These are phyloP conservation scores for Colletotrichum liaoningense DNA, from an alignment of 2,329 filamentous ascomycete species.

Conservation along the genomic window DNA sequence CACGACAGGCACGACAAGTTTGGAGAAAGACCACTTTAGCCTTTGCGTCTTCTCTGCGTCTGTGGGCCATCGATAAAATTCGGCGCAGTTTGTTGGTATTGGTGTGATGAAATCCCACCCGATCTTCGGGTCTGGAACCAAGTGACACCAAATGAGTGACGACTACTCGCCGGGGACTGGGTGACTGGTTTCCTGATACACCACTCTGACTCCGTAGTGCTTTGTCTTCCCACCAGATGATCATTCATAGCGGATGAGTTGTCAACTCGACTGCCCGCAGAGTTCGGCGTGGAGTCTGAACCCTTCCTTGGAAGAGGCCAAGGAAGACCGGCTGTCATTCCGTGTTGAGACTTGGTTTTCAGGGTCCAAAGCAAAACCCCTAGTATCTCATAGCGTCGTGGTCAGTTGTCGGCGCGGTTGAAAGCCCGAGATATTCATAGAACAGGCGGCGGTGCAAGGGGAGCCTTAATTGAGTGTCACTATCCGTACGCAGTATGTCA, in stretches of 20 bases:
- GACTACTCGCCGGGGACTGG: not conserved
- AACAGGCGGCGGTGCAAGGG: constrained; percentile 17
- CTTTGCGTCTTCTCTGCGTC: constrained; percentile 6
- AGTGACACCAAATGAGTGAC: constrained; percentile 1
- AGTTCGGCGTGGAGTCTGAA: constrained; percentile 4
- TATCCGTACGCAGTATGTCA: not conserved
- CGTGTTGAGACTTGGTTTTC: constrained; percentile 28
- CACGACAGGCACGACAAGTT: constrained; percentile 1
- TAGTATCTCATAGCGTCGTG: constrained; percentile 19
- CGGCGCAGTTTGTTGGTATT: constrained; percentile 12
- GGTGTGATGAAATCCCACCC: not conserved
- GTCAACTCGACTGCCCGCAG: constrained; percentile 1
- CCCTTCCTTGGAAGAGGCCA: not conserved
- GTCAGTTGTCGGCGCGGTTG: constrained; percentile 16
- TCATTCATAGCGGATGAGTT: constrained; percentile 21
- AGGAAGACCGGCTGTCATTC: constrained; percentile 7
- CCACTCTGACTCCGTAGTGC: not conserved
- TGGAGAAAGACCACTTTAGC: constrained; percentile 7
- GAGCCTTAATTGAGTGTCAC: not conserved
- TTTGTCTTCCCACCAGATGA: constrained; percentile 4
- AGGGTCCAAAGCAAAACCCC: constrained; percentile 17
- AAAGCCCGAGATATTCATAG: constrained; percentile 34
- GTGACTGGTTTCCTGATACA: not conserved
- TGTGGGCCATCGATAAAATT: constrained; percentile 21
- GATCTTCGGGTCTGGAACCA: constrained; percentile 4